These are phyloP conservation scores for Gastrodia elata DNA, from an alignment of 106 monocot genomes.

Conservation along the genomic window DNA sequence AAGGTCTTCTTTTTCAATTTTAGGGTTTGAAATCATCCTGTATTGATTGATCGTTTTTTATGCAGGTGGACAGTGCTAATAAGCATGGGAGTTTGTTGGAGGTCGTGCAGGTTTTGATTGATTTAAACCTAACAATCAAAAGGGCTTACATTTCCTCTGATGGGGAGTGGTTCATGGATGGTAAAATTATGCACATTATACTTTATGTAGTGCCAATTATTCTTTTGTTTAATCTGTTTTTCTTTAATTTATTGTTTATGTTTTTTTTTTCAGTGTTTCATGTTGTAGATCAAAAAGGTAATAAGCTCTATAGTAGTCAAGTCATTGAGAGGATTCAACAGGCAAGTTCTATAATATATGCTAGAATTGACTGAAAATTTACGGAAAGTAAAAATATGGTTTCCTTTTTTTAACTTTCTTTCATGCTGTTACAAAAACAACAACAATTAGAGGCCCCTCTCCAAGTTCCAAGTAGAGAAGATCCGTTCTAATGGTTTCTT, in stretches of 20 bases:
- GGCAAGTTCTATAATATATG: constrained; percentile 12
- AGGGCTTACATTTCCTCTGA: constrained; percentile 95
- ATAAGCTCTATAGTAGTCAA: constrained; percentile 35
- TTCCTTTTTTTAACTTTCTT: no score
- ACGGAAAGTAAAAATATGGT: not conserved
- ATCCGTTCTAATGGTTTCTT: no score
- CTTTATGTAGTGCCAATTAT: not conserved
- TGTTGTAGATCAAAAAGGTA: constrained; percentile 45
- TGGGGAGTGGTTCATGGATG: constrained; percentile 98
- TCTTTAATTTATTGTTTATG: constrained; percentile 2
- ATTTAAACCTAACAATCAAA: constrained; percentile 74
- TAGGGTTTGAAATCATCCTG: not conserved
- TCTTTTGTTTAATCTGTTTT: not conserved
- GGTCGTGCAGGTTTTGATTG: constrained; percentile 83
- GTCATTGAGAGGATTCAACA: constrained; percentile 52
- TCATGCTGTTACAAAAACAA: no score
- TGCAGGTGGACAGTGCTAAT: constrained; percentile 85
- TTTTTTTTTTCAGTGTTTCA: constrained; percentile 41
- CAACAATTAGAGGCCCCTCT: no score
- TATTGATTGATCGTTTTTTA: constrained; percentile 5
- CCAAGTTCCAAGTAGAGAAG: no score
- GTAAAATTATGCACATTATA: constrained; percentile 13
- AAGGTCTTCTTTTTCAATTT: constrained; percentile 34
- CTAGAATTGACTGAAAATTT: not conserved
- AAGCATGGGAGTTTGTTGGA: constrained; percentile 79